phyloP scores from a whole-genome alignment of 805 yeast genomes.

The Zygotorulaspora sp. region DNA sequence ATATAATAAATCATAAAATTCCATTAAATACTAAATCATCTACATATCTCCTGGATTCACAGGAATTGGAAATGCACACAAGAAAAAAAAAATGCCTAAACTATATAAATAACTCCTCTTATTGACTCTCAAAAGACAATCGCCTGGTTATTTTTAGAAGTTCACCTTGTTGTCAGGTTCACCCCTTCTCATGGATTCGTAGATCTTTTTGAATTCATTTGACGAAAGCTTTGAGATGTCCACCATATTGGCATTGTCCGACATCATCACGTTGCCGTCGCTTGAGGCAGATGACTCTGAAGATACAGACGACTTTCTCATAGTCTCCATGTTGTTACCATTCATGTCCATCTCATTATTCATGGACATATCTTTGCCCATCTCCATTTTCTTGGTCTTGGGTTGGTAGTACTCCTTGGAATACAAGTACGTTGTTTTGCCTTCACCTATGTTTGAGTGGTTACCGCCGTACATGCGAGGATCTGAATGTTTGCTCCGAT shows the following conservation, averaged over 20 bases:
- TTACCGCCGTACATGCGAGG: constrained; percentile 19
- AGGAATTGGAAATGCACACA: too few relatives aligned
- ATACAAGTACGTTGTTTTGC: constrained; percentile 21
- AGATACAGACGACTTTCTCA: constrained; percentile 10
- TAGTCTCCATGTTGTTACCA: background rate
- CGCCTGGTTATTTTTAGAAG: constrained; percentile 10
- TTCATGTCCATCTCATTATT: background rate
- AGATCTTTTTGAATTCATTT: constrained; percentile 22
- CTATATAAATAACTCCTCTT: too few relatives aligned
- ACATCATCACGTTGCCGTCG: constrained; percentile 3
- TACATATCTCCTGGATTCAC: too few relatives aligned
- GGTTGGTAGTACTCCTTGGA: constrained; percentile 22
- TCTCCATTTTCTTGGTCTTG: constrained; percentile 7
- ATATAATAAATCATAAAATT: too few relatives aligned
- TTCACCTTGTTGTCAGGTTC: constrained; percentile 30
- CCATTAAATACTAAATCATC: too few relatives aligned
- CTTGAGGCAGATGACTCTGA: constrained; percentile 8
- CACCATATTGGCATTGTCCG: constrained; percentile 12
- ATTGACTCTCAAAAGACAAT: too few relatives aligned
- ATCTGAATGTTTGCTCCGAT: constrained; percentile 30
- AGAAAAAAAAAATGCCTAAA: too few relatives aligned
- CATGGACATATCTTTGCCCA: too few relatives aligned
- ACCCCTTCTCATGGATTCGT: constrained; percentile 22
- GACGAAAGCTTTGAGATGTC: constrained; percentile 23
- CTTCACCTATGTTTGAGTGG: constrained; percentile 21